Base-by-base conservation (phyloP, 2,329 filamentous ascomycete species). In the Fonsecaea pedrosoi region DNA sequence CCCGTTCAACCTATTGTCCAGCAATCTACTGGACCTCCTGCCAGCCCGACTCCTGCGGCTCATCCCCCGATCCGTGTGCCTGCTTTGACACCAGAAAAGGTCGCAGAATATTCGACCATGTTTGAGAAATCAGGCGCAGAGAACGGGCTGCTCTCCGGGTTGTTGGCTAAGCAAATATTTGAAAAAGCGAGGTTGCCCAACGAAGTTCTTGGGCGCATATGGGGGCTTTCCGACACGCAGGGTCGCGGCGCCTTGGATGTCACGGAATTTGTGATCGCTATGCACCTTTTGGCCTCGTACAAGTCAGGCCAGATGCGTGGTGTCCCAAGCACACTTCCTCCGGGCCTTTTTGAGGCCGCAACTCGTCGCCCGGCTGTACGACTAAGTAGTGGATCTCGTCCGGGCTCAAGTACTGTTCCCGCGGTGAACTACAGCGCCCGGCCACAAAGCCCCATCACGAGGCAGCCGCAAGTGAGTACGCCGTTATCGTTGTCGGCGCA, bases 231-330 rank as follows among this genome's bases (percentile, higher is more conserved):
- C 25, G 95, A 99, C 77, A 95, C 92, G 0, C 94, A 97, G 79
- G 93, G 97, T 80, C 89, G 94, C 61, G 95, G 95, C 59, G 89
- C 90, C 37, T 84, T 99, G 40, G 91, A 94, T 65, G 85, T 89
- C 73, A 94, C 93, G 13, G 95, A 98, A 74, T 99, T 99, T 77
- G 91, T 97, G 76, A 96, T 99, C 75, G 95, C 95, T 54, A 99
- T 99, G 95, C 95, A 99, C 59, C 83, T 99, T 68, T 85, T 99
- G 69, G 94, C 92, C 13, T 97, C 93, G 12, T 92, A 92, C 81
- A 97, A 96, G 83, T 90, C 89, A 12, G 91, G 93, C 25, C 85
- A 89, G 35, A 85, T 99, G 77, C 89, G 92, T 70, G 88, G 86
- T 21, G 84, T 98, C 64, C 95, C 95, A 1, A 90, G 83, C 68